Evolutionary conservation across 148 eudicot species (phyloP), one percentile per base, ranked within the genome.

Genomic region (Camellia japonica): DNA sequence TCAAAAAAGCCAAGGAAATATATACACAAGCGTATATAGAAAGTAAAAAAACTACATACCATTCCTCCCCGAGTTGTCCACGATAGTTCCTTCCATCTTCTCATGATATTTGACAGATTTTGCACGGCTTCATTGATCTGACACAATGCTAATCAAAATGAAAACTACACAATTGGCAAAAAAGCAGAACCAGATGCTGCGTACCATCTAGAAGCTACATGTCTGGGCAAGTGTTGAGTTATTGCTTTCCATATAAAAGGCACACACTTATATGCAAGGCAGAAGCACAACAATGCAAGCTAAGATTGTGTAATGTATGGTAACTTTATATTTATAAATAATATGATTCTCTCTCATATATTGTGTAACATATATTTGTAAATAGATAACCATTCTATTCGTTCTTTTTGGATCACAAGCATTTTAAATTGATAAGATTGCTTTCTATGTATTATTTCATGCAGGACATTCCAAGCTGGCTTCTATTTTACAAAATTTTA

Each of bases 51-150:
- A 64, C 44, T 54, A 75, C 81, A 20, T 85, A 91, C 94, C 91
- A 77, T 79, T 69, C 91, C 94, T 68, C 89, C 94, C 51, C 86
- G 86, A 85, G 89, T 89, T 73, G 89, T 88, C 94, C 94, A 91
- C 19, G 89, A 87, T 71, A 91, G 79, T 42, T 87, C 82, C 79
- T 87, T 91, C 94, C 94, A 91, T 84, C 82, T 89, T 55, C 77
- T 71, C 47, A 82, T 81, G 67, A 86, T 85, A 52, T 87, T 80
- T 70, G 88, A 85, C 54, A 91, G 90, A 78, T 81, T 77, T 80
- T 79, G 82, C 75, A 84, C 71, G 68, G 92, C 94, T 76, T 74
- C 81, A 70, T 89, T 88, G 81, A 88, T 82, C 94, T 91, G 86
- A 41, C 16, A 68, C 7, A 12, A 3, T 46, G 6, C 19, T 11